phyloP scores from a whole-genome alignment of 345 rosid species.

The Salix caprea region DNA sequence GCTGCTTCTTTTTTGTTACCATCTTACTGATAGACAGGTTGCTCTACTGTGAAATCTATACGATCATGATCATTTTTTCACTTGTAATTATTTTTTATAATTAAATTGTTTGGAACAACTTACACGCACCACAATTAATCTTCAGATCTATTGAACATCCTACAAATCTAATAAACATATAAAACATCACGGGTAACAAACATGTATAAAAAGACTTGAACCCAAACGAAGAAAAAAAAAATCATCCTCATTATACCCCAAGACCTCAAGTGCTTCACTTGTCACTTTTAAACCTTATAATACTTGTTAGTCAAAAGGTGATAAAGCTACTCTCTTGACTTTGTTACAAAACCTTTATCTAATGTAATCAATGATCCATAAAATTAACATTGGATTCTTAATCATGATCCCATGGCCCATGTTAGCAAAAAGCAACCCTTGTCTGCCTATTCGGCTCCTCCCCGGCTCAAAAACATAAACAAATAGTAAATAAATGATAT shows the following conservation, averaged over 20 bases:
- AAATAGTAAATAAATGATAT: not conserved
- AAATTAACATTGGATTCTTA: not conserved
- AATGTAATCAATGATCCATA: not conserved
- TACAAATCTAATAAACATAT: no score
- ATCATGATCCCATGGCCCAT: slow-evolving; percentile 19
- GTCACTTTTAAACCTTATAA: not conserved
- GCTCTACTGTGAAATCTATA: slow-evolving; percentile 1
- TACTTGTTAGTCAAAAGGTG: slow-evolving; percentile 6
- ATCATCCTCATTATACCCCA: no score
- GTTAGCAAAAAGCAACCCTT: slow-evolving; percentile 10
- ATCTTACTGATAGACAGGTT: not conserved
- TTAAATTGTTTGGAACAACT: fast-evolving
- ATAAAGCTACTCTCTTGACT: slow-evolving; percentile 13
- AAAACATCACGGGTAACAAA: no score
- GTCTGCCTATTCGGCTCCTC: slow-evolving; percentile 7
- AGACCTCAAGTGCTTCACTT: not conserved
- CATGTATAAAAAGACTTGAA: no score
- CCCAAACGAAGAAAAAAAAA: no score
- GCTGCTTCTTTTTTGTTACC: not conserved
- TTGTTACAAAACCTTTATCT: slow-evolving; percentile 1
- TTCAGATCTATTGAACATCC: no score
- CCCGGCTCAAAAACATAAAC: not conserved
- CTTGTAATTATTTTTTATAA: no score
- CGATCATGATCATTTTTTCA: not conserved
- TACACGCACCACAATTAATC: no score